Percentiles rank a stretch among this genome's conserved stretches.
These are phyloP conservation scores for Penicillium ucsense DNA, from an alignment of 495 filamentous ascomycete genomes.

Conservation along the genomic window DNA sequence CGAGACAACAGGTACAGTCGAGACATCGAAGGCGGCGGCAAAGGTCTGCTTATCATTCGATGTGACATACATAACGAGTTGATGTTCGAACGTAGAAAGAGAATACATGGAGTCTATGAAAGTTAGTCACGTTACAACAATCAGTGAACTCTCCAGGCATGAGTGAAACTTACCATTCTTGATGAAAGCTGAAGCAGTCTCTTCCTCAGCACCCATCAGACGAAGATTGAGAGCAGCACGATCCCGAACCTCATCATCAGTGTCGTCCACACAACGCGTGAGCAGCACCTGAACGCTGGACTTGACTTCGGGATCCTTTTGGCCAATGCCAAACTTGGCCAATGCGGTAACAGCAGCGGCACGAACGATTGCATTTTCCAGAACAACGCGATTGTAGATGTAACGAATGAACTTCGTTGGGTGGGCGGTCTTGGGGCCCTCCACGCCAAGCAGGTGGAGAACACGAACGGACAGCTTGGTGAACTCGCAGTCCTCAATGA, in stretches of 20 bases:
- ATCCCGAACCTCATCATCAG: slow-evolving; percentile 95
- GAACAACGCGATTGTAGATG: slow-evolving; percentile 96
- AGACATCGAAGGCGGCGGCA: slow-evolving; percentile 76
- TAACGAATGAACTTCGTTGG: slow-evolving; percentile 99
- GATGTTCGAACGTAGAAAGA: slow-evolving; percentile 91
- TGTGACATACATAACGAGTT: slow-evolving; percentile 96
- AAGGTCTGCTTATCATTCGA: slow-evolving; percentile 80
- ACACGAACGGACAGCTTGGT: slow-evolving; percentile 96
- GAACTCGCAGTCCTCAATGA: slow-evolving; percentile 99
- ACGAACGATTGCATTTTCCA: slow-evolving; percentile 93
- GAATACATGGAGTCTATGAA: slow-evolving; percentile 61
- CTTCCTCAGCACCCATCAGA: slow-evolving; percentile 79
- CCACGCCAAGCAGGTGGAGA: slow-evolving; percentile 82
- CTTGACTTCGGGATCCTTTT: slow-evolving; percentile 95
- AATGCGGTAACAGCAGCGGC: slow-evolving; percentile 92
- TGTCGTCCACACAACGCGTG: slow-evolving; percentile 89
- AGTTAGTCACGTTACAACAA: slow-evolving; percentile 12
- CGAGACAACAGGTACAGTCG: slow-evolving; percentile 84
- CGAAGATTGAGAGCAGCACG: slow-evolving; percentile 87
- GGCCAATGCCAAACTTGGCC: slow-evolving; percentile 94
- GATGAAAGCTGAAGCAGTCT: slow-evolving; percentile 73
- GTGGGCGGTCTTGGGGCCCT: slow-evolving; percentile 90
- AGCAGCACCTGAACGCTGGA: slow-evolving; percentile 87
- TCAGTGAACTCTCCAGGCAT: neutral
- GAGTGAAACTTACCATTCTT: slow-evolving; percentile 62